Percentiles rank a stretch among this genome's conserved stretches.
These are phyloP conservation scores for Zymoseptoria crescenta DNA, from an alignment of 2,329 filamentous ascomycete species.

Conservation along the genomic window DNA sequence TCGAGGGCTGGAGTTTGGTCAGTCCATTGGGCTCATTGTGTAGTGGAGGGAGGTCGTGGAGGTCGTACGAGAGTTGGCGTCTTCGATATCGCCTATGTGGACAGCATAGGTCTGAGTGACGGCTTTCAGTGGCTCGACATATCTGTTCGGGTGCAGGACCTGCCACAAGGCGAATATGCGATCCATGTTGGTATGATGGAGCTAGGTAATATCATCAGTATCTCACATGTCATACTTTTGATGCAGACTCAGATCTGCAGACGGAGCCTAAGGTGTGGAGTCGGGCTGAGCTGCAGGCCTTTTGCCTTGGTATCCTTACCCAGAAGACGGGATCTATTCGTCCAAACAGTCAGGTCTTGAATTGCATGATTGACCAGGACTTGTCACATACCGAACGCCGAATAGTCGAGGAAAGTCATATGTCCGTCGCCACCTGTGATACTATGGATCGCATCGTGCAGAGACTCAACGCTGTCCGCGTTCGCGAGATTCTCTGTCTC, in stretches of 20 bases:
- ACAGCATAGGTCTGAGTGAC: constrained; percentile 55
- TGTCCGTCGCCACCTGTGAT: constrained; percentile 55
- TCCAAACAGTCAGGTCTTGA: constrained; percentile 37
- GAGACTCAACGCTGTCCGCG: constrained; percentile 51
- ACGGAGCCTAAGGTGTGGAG: too few species aligned
- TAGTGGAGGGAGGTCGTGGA: not conserved
- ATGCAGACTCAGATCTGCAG: not conserved
- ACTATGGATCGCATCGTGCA: constrained; percentile 45
- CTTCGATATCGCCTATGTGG: constrained; percentile 40
- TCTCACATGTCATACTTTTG: not conserved
- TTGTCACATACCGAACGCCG: constrained; percentile 57
- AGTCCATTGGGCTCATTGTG: not conserved
- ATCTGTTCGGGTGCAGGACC: constrained; percentile 58
- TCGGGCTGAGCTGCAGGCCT: too few species aligned
- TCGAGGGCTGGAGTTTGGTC: constrained; percentile 10
- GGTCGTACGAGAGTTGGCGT: constrained; percentile 23
- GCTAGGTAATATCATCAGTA: constrained; percentile 48
- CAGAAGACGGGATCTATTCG: not conserved
- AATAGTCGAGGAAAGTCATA: constrained; percentile 61
- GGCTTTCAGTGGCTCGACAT: constrained; percentile 49
- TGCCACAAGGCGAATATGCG: constrained; percentile 73
- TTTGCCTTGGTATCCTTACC: not conserved
- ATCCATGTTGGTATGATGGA: constrained; percentile 70
- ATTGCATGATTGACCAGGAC: constrained; percentile 1
- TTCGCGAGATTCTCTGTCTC: constrained; percentile 36